Evolutionary conservation across 192 early-diverging fungal genomes (phyloP).

Genomic region (Physocladia obscura): DNA sequence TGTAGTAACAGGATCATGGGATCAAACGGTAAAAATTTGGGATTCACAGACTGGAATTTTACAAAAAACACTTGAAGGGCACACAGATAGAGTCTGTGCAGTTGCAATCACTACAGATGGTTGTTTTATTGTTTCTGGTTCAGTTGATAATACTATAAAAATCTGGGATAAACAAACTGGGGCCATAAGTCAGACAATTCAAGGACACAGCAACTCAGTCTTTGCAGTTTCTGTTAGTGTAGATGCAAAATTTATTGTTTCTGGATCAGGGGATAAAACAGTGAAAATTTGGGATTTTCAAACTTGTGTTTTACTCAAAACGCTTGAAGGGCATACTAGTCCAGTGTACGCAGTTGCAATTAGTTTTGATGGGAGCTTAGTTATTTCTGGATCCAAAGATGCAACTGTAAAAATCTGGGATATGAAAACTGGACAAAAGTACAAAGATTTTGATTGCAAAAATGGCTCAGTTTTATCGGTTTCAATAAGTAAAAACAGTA

Average conservation of each 20-base stretch:
- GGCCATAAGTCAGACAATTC: background rate
- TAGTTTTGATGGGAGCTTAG: background rate
- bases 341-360: constrained; percentile 18
- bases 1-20: constrained; percentile 34
- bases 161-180: constrained; percentile 56
- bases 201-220: background rate
- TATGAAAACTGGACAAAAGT: constrained; percentile 15
- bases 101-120: constrained; percentile 1
- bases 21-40: constrained; percentile 34
- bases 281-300: background rate
- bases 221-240: background rate
- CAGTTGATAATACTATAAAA: constrained; percentile 72
- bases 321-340: constrained; percentile 6
- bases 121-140: constrained; percentile 41
- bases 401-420: constrained; percentile 18
- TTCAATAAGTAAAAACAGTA: background rate
- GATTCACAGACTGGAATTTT: constrained; percentile 17
- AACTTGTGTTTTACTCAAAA: background rate
- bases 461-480: constrained; percentile 4
- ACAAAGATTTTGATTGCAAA: constrained; percentile 35
- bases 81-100: background rate
- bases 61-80: constrained; percentile 7
- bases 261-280: background rate
- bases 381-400: constrained; percentile 11
- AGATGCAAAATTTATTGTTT: background rate